Percentiles rank a stretch among this genome's conserved stretches.
Conservation (phyloP, 352 stramenopile genomes). For the Phytophthora aleatoria region DNA sequence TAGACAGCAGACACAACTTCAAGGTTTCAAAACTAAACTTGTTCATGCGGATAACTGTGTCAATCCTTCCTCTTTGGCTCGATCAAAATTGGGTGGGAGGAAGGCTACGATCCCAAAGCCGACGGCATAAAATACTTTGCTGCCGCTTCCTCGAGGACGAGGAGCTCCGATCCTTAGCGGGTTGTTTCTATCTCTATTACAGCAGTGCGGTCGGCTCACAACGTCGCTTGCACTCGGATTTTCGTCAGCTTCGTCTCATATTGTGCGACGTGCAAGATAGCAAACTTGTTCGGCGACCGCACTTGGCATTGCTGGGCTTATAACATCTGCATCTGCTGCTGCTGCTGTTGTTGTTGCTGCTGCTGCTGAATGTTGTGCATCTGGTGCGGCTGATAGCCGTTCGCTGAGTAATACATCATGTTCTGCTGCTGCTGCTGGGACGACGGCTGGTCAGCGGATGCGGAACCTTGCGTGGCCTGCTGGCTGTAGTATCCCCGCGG, state of each 20-base stretch:
- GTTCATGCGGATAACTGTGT: conserved; percentile 26
- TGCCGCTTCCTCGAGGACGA: conserved; percentile 22
- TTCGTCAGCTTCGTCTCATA: conserved; percentile 31
- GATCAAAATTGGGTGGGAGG: conserved; percentile 37
- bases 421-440: conserved; percentile 42
- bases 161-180: conserved; percentile 29
- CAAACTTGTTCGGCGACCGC: conserved; percentile 27
- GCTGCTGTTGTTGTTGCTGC: conserved; percentile 22
- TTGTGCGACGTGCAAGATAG: conserved; percentile 24
- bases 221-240: conserved; percentile 23
- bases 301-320: conserved; percentile 37
- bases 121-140: conserved; percentile 29
- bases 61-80: conserved; percentile 30
- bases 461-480: conserved; percentile 29
- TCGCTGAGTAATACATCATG: conserved; percentile 82
- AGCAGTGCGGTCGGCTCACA: conserved; percentile 19
- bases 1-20: background rate
- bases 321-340: conserved; percentile 75
- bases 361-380: conserved; percentile 69
- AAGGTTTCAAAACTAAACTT: conserved; percentile 15
- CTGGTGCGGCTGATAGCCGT: conserved; percentile 63
- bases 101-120: conserved; percentile 27
- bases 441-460: conserved; percentile 31
- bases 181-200: conserved; percentile 48
- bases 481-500: conserved; percentile 60